Conservation (phyloP, 1,284 basidiomycete species). For the Pholiota adiposa region DNA sequence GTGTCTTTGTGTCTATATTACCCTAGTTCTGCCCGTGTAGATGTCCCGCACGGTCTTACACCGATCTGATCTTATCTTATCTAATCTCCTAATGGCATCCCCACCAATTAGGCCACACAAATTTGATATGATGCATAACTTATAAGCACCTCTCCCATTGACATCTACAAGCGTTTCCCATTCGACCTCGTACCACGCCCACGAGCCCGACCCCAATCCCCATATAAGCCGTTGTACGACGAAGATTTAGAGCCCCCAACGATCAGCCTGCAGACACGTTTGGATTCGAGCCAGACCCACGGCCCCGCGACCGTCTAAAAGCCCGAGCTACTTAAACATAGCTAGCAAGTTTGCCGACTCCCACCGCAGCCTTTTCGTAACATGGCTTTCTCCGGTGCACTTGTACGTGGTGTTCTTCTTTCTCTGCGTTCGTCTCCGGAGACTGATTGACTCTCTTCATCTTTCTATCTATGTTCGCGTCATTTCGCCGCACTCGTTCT, state of each 20-base stretch:
- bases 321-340: too few species aligned
- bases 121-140: slow-evolving; percentile 12
- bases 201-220: neutral
- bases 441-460: neutral
- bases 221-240: neutral
- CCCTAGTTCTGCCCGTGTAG: too few species aligned
- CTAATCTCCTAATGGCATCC: slow-evolving; percentile 3
- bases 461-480: neutral
- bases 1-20: too few species aligned
- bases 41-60: too few species aligned
- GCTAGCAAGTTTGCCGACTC: too few species aligned
- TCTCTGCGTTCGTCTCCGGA: neutral
- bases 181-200: neutral
- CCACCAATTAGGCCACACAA: neutral
- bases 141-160: neutral
- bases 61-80: slow-evolving; percentile 9
- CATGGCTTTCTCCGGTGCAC: slow-evolving; percentile 92
- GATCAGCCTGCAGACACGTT: too few species aligned
- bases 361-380: too few species aligned
- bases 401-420: slow-evolving; percentile 54
- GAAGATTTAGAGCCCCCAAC: neutral
- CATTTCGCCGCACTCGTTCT: too few species aligned
- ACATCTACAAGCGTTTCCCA: neutral
- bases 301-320: neutral
- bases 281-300: neutral